A percentile compares a stretch with the other conserved stretches of the same genome.
These are phyloP conservation scores for Fusarium ramigenum DNA, from an alignment of 2,329 filamentous ascomycete species.

Conservation along the genomic window DNA sequence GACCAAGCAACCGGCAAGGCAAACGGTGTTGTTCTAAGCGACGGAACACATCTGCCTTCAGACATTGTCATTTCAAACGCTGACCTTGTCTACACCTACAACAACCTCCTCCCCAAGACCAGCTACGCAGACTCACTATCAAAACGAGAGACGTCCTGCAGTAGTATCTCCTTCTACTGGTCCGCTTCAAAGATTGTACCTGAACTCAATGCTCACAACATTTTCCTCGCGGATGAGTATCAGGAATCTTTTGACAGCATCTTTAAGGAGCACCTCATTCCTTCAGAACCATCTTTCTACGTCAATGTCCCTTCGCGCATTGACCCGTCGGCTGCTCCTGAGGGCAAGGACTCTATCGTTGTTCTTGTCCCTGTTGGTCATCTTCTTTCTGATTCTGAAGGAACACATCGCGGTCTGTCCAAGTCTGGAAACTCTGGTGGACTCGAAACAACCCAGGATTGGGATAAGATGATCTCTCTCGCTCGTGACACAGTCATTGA, in stretches of 20 bases:
- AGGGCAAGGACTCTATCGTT: constrained; percentile 71
- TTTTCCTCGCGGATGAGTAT: constrained; percentile 80
- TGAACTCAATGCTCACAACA: constrained; percentile 76
- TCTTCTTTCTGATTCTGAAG: constrained; percentile 48
- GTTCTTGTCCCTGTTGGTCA: constrained; percentile 79
- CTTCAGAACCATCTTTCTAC: constrained; percentile 77
- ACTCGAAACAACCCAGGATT: constrained; percentile 46
- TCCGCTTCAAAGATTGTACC: constrained; percentile 67
- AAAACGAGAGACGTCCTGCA: constrained; percentile 70
- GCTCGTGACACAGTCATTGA: constrained; percentile 69
- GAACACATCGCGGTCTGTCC: constrained; percentile 22
- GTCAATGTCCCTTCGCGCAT: constrained; percentile 78
- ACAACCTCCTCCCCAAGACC: constrained; percentile 69
- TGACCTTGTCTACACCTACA: constrained; percentile 79
- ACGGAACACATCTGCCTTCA: constrained; percentile 66
- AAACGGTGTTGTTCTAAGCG: constrained; percentile 67
- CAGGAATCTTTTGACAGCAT: constrained; percentile 79
- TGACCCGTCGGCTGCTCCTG: constrained; percentile 73
- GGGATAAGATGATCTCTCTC: constrained; percentile 66
- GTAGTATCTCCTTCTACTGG: constrained; percentile 83
- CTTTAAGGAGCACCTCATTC: constrained; percentile 74
- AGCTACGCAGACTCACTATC: constrained; percentile 52
- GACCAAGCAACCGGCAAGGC: constrained; percentile 58
- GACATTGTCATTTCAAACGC: constrained; percentile 77
- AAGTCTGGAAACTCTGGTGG: constrained; percentile 5